Evolutionary conservation across 2,329 filamentous ascomycete genomes (phyloP).

Genomic region (Metarhizium robertsii): DNA sequence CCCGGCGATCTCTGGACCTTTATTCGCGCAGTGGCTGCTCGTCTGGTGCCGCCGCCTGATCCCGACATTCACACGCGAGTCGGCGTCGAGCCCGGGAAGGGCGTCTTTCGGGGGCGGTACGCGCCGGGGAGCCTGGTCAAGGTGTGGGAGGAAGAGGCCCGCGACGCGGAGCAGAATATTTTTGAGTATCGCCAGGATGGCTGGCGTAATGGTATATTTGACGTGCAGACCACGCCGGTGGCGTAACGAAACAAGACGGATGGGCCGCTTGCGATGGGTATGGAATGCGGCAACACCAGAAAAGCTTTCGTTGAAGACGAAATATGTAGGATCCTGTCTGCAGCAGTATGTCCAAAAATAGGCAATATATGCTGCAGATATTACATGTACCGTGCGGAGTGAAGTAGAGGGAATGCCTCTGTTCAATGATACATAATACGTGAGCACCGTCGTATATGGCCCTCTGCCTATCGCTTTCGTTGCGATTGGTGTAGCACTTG

Average conservation of each 20-base stretch:
- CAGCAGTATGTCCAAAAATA: no score
- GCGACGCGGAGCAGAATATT: constrained; percentile 60
- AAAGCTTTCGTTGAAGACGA: no score
- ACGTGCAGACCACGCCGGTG: constrained; percentile 30
- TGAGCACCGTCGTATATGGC: no score
- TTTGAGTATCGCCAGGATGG: constrained; percentile 63
- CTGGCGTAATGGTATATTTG: constrained; percentile 83
- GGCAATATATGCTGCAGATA: no score
- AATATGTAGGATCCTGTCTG: no score
- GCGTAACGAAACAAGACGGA: neutral
- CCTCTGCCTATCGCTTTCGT: no score
- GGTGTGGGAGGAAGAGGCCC: constrained; percentile 77
- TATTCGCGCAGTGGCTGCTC: constrained; percentile 68
- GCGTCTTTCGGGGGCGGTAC: constrained; percentile 74
- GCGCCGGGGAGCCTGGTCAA: constrained; percentile 83
- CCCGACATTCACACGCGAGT: constrained; percentile 68
- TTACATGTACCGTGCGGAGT: no score
- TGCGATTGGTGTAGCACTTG: no score
- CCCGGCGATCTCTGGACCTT: constrained; percentile 76
- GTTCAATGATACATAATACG: no score
- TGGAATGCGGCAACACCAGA: neutral
- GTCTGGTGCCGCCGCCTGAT: constrained; percentile 62
- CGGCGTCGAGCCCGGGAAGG: constrained; percentile 50
- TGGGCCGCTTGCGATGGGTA: neutral
- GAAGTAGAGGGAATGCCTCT: no score